Evolutionary conservation across 768 basidiomycete species (phyloP).

Genomic region (Multifurca ochricompacta): DNA sequence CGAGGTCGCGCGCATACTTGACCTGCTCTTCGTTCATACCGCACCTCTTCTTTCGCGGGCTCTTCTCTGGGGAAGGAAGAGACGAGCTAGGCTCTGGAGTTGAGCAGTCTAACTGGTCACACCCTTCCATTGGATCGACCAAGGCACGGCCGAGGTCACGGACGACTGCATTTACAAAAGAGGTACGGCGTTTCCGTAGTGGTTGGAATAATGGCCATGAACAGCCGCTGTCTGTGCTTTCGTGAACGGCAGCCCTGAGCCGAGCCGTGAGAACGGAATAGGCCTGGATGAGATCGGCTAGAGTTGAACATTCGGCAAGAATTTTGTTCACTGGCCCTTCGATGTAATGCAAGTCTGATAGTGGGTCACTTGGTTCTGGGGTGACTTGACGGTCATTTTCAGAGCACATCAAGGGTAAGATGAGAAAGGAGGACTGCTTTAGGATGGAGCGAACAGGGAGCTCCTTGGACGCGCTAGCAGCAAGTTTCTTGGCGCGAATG

Average conservation of each 20-base stretch:
- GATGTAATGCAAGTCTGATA: constrained; percentile 56
- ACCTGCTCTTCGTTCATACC: constrained; percentile 74
- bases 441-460: constrained; percentile 61
- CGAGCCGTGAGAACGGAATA: constrained; percentile 66
- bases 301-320: constrained; percentile 38
- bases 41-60: constrained; percentile 51
- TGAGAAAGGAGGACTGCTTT: constrained; percentile 39
- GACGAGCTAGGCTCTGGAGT: constrained; percentile 8
- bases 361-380: constrained; percentile 68
- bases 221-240: constrained; percentile 44
- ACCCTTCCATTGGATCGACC: constrained; percentile 40
- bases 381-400: constrained; percentile 52
- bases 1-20: constrained; percentile 73
- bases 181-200: constrained; percentile 43
- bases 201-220: constrained; percentile 72
- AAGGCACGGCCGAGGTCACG: constrained; percentile 63
- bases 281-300: constrained; percentile 60
- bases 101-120: constrained; percentile 2
- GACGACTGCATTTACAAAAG: constrained; percentile 50
- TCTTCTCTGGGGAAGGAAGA: constrained; percentile 64
- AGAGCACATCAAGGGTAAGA: constrained; percentile 32
- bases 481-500: constrained; percentile 12
- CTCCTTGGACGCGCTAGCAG: constrained; percentile 31
- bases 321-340: constrained; percentile 57
- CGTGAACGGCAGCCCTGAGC: constrained; percentile 39